Conservation (phyloP, 2,329 filamentous ascomycete species). For the Fusarium circinatum region DNA sequence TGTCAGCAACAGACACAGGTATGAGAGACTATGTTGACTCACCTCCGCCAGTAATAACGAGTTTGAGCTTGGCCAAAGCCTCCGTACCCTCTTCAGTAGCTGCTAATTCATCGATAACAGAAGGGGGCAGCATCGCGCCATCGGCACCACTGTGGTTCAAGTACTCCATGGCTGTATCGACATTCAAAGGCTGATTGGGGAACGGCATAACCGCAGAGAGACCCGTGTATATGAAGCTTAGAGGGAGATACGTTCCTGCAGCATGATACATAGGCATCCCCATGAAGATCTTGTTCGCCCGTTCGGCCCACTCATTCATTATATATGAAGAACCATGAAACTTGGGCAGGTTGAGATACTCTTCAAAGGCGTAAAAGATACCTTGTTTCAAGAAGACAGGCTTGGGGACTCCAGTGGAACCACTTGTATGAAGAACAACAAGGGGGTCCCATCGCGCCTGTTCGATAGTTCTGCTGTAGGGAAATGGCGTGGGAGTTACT, state of each 20-base stretch:
- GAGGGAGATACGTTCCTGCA: not conserved
- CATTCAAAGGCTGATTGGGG: not conserved
- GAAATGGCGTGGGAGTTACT: not conserved
- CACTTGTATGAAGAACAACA: conserved; percentile 8
- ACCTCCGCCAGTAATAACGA: not conserved
- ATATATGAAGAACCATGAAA: not conserved
- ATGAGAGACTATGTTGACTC: rapidly evolving
- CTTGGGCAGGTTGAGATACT: rapidly evolving
- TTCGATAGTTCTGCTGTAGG: not conserved
- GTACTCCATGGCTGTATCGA: not conserved
- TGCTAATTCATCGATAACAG: not conserved
- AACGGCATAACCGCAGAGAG: not conserved
- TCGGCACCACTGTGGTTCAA: not conserved
- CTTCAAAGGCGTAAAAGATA: not conserved
- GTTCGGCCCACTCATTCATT: not conserved
- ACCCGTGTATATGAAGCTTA: rapidly evolving
- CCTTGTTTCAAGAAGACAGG: not conserved
- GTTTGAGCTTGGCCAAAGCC: not conserved
- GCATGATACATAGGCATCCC: conserved; percentile 11
- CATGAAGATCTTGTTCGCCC: not conserved
- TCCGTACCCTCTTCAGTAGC: not conserved
- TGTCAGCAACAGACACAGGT: rapidly evolving
- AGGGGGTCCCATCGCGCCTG: conserved; percentile 3
- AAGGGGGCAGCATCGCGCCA: not conserved
- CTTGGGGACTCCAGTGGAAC: conserved; percentile 1